These are phyloP conservation scores for Candida anglica DNA, from an alignment of 805 yeast genomes.

Conservation along the genomic window DNA sequence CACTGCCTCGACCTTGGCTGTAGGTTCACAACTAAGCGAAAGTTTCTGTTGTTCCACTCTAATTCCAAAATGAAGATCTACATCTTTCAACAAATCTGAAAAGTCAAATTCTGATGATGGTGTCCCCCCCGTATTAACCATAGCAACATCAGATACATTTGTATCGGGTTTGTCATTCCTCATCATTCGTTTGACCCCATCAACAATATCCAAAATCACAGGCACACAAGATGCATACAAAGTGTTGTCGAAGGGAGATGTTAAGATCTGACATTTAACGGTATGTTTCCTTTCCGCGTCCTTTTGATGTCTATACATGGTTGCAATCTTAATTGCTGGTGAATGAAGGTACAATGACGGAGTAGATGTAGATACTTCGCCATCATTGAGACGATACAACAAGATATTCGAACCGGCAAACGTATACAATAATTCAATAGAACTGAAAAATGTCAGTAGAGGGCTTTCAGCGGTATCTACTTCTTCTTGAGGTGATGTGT, in stretches of 20 bases:
- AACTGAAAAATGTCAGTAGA: constrained; percentile 7
- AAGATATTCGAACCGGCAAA: constrained; percentile 70
- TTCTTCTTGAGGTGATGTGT: constrained; percentile 6
- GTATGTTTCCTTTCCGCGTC: constrained; percentile 33
- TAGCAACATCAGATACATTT: neutral
- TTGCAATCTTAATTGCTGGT: constrained; percentile 64
- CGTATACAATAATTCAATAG: constrained; percentile 48
- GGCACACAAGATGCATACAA: constrained; percentile 77
- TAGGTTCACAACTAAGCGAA: constrained; percentile 86
- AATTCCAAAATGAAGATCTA: constrained; percentile 61
- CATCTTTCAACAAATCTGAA: constrained; percentile 40
- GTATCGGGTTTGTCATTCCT: constrained; percentile 12
- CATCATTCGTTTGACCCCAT: constrained; percentile 48
- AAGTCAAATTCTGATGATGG: constrained; percentile 34
- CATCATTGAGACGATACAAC: constrained; percentile 43
- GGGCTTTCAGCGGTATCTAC: constrained; percentile 18
- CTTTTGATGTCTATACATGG: constrained; percentile 47
- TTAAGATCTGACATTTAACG: constrained; percentile 49
- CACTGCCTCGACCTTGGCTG: constrained; percentile 86
- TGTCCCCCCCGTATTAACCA: constrained; percentile 1
- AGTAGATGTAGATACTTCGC: constrained; percentile 32
- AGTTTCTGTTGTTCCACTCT: constrained; percentile 70
- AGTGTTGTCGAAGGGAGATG: constrained; percentile 69
- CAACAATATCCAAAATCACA: constrained; percentile 56
- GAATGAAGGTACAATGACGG: constrained; percentile 60